phyloP scores from a whole-genome alignment of 345 rosid genomes.

The Brassica cretica region DNA sequence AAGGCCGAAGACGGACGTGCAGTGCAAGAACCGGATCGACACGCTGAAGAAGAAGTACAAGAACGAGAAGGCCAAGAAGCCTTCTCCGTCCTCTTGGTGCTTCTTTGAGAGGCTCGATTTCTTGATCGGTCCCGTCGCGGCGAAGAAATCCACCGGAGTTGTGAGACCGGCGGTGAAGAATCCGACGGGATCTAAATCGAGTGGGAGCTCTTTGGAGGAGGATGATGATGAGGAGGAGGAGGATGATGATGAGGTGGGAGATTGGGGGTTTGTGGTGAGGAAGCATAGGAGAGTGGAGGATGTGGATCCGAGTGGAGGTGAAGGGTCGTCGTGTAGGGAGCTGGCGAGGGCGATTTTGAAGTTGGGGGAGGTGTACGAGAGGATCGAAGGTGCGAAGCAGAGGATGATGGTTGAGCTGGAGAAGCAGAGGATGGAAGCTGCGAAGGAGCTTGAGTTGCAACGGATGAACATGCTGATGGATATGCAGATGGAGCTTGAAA shows the following conservation, averaged over 20 bases:
- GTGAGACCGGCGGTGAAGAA: background rate
- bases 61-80: conserved; percentile 4
- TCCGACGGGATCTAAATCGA: background rate
- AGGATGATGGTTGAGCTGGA: conserved; percentile 72
- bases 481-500: conserved; percentile 66
- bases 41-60: conserved; percentile 42
- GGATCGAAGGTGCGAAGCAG: conserved; percentile 62
- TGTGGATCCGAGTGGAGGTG: conserved; percentile 45
- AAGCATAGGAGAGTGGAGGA: conserved; percentile 43
- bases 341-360: conserved; percentile 61
- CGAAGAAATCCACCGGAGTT: background rate
- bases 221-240: background rate
- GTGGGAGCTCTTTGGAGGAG: background rate
- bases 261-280: conserved; percentile 44
- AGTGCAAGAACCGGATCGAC: conserved; percentile 74
- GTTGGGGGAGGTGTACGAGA: conserved; percentile 68
- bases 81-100: background rate
- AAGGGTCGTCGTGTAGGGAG: conserved; percentile 46
- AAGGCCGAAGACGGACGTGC: conserved; percentile 57
- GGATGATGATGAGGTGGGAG: conserved; percentile 36
- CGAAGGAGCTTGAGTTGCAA: conserved; percentile 67
- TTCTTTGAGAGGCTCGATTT: conserved; percentile 10
- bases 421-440: conserved; percentile 71
- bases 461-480: conserved; percentile 72
- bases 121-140: conserved; percentile 4